These are phyloP conservation scores for Fusarium sp. DNA, from an alignment of 2,329 filamentous ascomycete species.

Conservation along the genomic window DNA sequence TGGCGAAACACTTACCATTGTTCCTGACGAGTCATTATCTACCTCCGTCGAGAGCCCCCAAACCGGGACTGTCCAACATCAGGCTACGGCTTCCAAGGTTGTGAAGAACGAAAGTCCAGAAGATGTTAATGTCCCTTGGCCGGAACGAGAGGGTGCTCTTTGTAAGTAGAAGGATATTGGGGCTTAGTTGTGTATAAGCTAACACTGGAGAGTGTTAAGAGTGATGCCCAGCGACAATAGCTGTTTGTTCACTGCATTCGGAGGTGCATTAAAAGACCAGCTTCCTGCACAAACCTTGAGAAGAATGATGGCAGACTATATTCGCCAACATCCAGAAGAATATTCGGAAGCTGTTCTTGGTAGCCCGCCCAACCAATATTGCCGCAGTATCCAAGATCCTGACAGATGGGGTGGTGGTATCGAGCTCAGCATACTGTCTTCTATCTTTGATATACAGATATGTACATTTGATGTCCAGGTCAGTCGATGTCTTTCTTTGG, in stretches of 20 bases:
- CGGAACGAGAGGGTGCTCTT: slow-evolving; percentile 62
- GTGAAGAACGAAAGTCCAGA: slow-evolving; percentile 41
- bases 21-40: slow-evolving; percentile 53
- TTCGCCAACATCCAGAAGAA: slow-evolving; percentile 76
- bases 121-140: slow-evolving; percentile 60
- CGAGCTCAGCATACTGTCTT: slow-evolving; percentile 85
- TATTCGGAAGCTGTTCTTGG: slow-evolving; percentile 85
- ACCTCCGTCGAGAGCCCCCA: slow-evolving; percentile 16
- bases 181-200: background rate
- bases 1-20: slow-evolving; percentile 64
- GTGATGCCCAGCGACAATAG: slow-evolving; percentile 98
- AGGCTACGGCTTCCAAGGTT: slow-evolving; percentile 1
- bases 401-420: slow-evolving; percentile 93
- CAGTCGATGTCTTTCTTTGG: background rate
- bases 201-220: slow-evolving; percentile 72
- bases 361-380: slow-evolving; percentile 78
- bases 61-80: slow-evolving; percentile 9
- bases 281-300: slow-evolving; percentile 70
- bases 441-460: slow-evolving; percentile 87
- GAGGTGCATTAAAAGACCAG: slow-evolving; percentile 76
- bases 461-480: slow-evolving; percentile 83
- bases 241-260: slow-evolving; percentile 92
- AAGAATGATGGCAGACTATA: slow-evolving; percentile 80
- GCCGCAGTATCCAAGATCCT: slow-evolving; percentile 80
- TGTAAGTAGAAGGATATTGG: slow-evolving; percentile 51